phyloP scores from a whole-genome alignment of 257 asterid species.

The Buddleja alternifolia region DNA sequence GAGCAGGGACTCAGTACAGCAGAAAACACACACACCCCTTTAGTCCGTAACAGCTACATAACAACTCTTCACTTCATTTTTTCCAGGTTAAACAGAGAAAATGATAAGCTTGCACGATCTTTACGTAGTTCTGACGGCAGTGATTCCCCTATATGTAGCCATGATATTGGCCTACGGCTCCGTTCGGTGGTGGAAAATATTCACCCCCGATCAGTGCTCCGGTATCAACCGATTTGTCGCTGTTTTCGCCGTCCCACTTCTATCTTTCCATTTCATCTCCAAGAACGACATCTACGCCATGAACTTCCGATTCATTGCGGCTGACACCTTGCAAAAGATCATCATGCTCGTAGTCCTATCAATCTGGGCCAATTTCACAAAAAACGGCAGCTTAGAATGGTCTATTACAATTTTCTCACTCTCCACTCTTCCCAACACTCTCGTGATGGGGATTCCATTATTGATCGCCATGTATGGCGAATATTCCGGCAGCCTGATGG shows the following conservation, averaged over 20 bases:
- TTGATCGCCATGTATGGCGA: constrained; percentile 85
- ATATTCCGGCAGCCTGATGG: constrained; percentile 70
- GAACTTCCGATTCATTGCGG: constrained; percentile 89
- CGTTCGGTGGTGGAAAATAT: constrained; percentile 95
- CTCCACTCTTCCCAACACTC: constrained; percentile 84
- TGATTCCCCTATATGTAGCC: constrained; percentile 84
- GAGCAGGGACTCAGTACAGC: background rate
- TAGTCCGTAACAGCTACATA: constrained; percentile 39
- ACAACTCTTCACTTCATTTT: background rate
- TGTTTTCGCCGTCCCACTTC: constrained; percentile 82
- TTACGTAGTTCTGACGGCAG: constrained; percentile 82
- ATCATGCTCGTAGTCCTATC: constrained; percentile 74
- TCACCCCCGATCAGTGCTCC: constrained; percentile 93
- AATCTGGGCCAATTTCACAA: constrained; percentile 67
- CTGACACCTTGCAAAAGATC: constrained; percentile 75
- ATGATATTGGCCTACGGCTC: constrained; percentile 94
- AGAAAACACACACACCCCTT: constrained; percentile 33
- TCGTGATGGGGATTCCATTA: constrained; percentile 88
- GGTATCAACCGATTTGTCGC: constrained; percentile 94
- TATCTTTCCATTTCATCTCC: constrained; percentile 86
- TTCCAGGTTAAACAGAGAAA: no score
- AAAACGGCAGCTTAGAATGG: constrained; percentile 88
- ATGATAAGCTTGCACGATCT: constrained; percentile 89
- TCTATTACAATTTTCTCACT: constrained; percentile 81
- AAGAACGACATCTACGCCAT: constrained; percentile 70